Conservation (phyloP, 768 basidiomycete species). For the Clavulina sp. region DNA sequence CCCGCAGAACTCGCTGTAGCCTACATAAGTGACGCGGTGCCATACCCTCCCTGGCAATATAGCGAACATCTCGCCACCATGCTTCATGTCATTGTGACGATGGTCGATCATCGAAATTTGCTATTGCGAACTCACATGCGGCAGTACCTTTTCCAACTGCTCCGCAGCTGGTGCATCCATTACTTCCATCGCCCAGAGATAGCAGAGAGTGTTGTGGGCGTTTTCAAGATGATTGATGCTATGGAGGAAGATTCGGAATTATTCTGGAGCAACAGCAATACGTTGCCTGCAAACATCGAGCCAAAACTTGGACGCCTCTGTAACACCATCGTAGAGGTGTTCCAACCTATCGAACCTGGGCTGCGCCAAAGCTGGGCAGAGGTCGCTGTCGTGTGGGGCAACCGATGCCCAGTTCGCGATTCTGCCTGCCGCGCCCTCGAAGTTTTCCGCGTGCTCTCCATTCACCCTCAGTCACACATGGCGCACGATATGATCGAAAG, state of each 20-base stretch:
- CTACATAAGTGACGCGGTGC: slow-evolving; percentile 58
- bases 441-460: slow-evolving; percentile 67
- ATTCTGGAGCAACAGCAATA: slow-evolving; percentile 19
- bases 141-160: slow-evolving; percentile 65
- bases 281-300: slow-evolving; percentile 13
- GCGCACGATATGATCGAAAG: slow-evolving; percentile 67
- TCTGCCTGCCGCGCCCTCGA: slow-evolving; percentile 81
- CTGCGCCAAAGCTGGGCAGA: slow-evolving; percentile 64
- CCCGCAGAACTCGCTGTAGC: slow-evolving; percentile 80
- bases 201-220: slow-evolving; percentile 22
- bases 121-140: slow-evolving; percentile 57
- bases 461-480: slow-evolving; percentile 49
- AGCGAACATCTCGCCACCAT: slow-evolving; percentile 51
- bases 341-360: slow-evolving; percentile 53
- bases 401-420: slow-evolving; percentile 68
- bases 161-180: slow-evolving; percentile 66
- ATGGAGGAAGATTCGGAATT: slow-evolving; percentile 58
- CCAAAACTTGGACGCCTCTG: slow-evolving; percentile 55
- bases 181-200: slow-evolving; percentile 56
- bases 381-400: slow-evolving; percentile 67
- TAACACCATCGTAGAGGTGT: slow-evolving; percentile 42
- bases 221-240: slow-evolving; percentile 33
- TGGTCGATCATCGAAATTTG: slow-evolving; percentile 58
- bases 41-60: slow-evolving; percentile 63
- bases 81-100: slow-evolving; percentile 63